A percentile compares a stretch with the other conserved stretches of the same genome.
Conservation (phyloP, 73 alveolate species). For the Paramecium sexaurelia region DNA sequence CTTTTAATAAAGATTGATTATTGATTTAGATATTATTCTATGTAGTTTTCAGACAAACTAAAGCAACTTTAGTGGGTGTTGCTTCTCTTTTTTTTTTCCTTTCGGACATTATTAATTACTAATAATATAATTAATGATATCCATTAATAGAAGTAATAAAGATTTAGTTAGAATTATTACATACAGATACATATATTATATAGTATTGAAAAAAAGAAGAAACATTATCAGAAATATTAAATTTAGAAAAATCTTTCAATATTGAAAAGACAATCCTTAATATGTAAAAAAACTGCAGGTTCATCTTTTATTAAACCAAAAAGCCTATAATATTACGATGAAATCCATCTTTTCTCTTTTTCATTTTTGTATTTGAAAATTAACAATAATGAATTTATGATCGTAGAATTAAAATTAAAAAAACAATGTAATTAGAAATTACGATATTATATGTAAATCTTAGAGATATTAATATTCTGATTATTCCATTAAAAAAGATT, state of each 20-base stretch:
- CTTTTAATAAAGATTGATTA: not conserved
- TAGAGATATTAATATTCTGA: no score
- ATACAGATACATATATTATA: not conserved
- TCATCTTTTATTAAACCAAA: no score
- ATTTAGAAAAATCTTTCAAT: not conserved
- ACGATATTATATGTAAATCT: no score
- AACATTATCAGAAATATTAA: not conserved
- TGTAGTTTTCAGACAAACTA: not conserved
- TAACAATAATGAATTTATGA: no score
- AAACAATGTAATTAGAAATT: no score
- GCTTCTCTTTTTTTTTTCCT: not conserved
- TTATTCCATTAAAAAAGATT: not conserved
- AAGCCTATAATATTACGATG: no score
- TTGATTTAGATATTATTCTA: not conserved
- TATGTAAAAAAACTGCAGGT: not conserved
- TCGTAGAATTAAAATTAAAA: no score
- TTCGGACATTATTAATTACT: not conserved
- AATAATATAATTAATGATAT: slow-evolving; percentile 20
- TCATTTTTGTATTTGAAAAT: no score
- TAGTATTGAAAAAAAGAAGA: not conserved
- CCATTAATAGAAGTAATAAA: not conserved
- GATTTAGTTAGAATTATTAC: not conserved
- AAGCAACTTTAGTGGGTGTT: not conserved
- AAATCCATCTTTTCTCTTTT: no score
- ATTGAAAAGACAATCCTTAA: not conserved